Base-by-base conservation (phyloP, 768 basidiomycete species). In the Lactarius psammicola region DNA sequence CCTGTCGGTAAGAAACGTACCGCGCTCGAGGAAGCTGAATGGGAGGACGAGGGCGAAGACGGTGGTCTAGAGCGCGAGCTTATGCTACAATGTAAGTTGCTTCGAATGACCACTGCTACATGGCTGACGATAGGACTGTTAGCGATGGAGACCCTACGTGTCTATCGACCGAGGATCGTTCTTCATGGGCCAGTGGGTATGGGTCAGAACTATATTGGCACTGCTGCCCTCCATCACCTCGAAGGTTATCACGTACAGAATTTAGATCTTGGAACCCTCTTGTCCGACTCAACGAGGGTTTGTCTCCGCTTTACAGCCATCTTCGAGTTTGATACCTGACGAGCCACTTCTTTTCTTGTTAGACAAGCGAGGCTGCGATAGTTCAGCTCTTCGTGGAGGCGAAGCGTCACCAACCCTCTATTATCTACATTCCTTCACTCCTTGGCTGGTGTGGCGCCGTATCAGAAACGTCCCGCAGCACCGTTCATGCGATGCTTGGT, bases 211-310 rank as follows among this genome's bases (percentile, higher is more conserved):
- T 95, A 92, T 71, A 79, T 98, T 65, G 96, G 93, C 44, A 87
- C 95, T 1, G 97, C 96, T 0, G 86, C 92, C 6, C 76, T 99
- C 38, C 95, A 98, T 78, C 89, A 95, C 74, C 78, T 99, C 23
- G 97, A 99, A 78, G 96, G 97, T 0, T 97, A 92, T 75, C 93
- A 98, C 73, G 84, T 98, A 0, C 97, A 99, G 75, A 94, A 86
- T 71, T 81, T 98, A 60, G 97, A 99, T 73, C 80, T 98, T 20
- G 97, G 93, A 11, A 87, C 87, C 0, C 78, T 99, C 51, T 82
- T 98, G 78, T 84, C 91, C 46, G 96, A 98, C 74, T 91, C 95
- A 0, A 87, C 93, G 1, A 79, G 95, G 74, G 95, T 96, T 66
- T 73, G 91, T 79, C 17, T 55, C 31, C 17, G 30, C 11, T 7